Conservation (phyloP, 208 protist genomes). For the Wallacemonas rigidus region DNA sequence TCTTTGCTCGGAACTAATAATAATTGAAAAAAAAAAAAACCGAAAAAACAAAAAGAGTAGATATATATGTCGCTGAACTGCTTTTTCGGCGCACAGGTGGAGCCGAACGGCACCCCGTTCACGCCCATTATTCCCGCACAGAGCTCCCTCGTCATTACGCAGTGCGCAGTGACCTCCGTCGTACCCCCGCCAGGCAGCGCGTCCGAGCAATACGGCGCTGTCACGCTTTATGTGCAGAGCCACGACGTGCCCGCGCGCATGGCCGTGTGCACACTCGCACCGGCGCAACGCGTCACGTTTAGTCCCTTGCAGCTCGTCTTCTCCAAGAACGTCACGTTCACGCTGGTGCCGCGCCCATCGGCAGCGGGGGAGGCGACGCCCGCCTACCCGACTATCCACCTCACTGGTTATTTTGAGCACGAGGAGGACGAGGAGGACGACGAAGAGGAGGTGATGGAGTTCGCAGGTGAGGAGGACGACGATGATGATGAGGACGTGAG, state of each 20-base stretch:
- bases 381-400: conserved; percentile 57
- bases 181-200: conserved; percentile 23
- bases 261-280: conserved; percentile 59
- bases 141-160: conserved; percentile 68
- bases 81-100: conserved; percentile 80
- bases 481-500: conserved; percentile 26
- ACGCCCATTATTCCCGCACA: conserved; percentile 61
- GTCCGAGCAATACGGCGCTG: conserved; percentile 29
- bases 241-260: conserved; percentile 56
- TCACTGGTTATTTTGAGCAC: conserved; percentile 81
- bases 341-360: conserved; percentile 36
- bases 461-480: conserved; percentile 20
- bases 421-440: conserved; percentile 37
- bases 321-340: conserved; percentile 58
- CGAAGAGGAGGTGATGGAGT: conserved; percentile 31
- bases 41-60: no score
- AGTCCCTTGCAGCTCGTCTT: conserved; percentile 78
- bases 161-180: conserved; percentile 63
- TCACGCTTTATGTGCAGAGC: conserved; percentile 75
- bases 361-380: neutral
- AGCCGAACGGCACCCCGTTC: conserved; percentile 54
- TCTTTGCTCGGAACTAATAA: no score
- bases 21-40: no score
- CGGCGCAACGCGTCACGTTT: conserved; percentile 46
- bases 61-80: conserved; percentile 71